Base-by-base conservation (phyloP, 352 stramenopile species). In the Phytophthora citrophthora region DNA sequence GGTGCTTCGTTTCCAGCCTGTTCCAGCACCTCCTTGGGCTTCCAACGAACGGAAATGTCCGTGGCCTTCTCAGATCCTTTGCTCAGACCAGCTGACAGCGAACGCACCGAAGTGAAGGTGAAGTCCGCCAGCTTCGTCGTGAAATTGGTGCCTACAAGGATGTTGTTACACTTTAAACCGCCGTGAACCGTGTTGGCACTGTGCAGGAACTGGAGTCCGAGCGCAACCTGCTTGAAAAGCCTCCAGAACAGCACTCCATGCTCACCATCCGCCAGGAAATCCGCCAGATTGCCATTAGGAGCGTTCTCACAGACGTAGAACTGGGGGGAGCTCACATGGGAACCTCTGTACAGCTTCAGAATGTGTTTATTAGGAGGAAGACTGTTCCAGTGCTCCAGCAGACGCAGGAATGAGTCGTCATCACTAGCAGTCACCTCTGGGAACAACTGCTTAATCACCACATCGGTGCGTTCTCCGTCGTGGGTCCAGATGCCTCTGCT, bases 161-260 rank as follows among this genome's bases (percentile, higher is more conserved):
- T 72, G 55, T 97, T 97, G 11, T 62, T 79, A 26, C 81, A 83
- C 59, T 96, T 96, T 8, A 96, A 73, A n/a, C 89, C 89, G 11
- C 89, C 78, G 48, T 96, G 89, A 9, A 88, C 54, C 3, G 64
- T 68, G 1, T 76, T 64, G 7, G 46, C 27, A 2, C 18, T 16
- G 59, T 95, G 86, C 7, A 95, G 46, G 44, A 81, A 89, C 32
- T 66, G 20, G 2, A 95, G 61, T 0, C 79, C 88, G 8, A 58
- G 16, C 5, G 55, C 61, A 0, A 68, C 68, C 10, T 70, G 56
- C 20, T 45, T 23, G 24, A 68, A 72, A 11, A 72, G 41, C 23
- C 39, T 10, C 68, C 68, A 76, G 20, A 73, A 68, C 24, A 53
- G 15, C 7, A 49, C 23, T 0, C 18, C 18, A 20, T 65, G 44